These are phyloP conservation scores for Colletotrichum euphorbiae DNA, from an alignment of 2,329 filamentous ascomycete species.

Conservation along the genomic window DNA sequence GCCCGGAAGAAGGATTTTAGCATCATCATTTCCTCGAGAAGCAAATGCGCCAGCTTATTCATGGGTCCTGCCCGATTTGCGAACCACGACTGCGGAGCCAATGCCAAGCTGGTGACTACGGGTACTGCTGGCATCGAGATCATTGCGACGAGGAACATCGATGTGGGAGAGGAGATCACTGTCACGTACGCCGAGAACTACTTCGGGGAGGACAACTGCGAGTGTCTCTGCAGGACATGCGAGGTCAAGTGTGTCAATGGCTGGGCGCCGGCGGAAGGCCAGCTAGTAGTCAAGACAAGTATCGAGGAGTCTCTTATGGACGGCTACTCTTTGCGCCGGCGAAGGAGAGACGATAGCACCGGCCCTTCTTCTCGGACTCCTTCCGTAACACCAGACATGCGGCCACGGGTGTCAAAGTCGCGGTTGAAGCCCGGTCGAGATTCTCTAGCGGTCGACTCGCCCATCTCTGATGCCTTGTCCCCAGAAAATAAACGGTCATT, in stretches of 20 bases:
- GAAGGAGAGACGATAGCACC: conserved; percentile 63
- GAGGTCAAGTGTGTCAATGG: conserved; percentile 82
- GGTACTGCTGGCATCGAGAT: conserved; percentile 92
- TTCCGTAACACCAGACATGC: conserved; percentile 52
- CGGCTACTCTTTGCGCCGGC: conserved; percentile 67
- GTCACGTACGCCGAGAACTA: conserved; percentile 97
- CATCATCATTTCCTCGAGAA: conserved; percentile 92
- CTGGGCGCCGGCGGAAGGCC: conserved; percentile 73
- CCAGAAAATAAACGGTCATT: conserved; percentile 52
- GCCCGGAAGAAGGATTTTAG: conserved; percentile 92
- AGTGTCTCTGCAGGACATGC: conserved; percentile 91
- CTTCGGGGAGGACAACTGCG: conserved; percentile 94
- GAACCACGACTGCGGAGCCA: conserved; percentile 96
- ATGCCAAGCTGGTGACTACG: conserved; percentile 86
- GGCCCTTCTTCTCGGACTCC: conserved; percentile 65
- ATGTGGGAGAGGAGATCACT: conserved; percentile 92
- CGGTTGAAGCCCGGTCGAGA: conserved; percentile 43
- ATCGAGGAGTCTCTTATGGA: conserved; percentile 64
- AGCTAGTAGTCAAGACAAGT: conserved; percentile 59
- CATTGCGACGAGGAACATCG: conserved; percentile 83
- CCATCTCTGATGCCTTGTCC: conserved; percentile 48
- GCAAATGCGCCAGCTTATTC: conserved; percentile 91
- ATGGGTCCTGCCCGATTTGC: conserved; percentile 95
- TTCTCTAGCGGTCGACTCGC: conserved; percentile 38
- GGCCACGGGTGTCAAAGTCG: conserved; percentile 43